A percentile compares a stretch with the other conserved stretches of the same genome.
phyloP scores from a whole-genome alignment of 163 green algal genomes.

The Scenedesmus sp. region DNA sequence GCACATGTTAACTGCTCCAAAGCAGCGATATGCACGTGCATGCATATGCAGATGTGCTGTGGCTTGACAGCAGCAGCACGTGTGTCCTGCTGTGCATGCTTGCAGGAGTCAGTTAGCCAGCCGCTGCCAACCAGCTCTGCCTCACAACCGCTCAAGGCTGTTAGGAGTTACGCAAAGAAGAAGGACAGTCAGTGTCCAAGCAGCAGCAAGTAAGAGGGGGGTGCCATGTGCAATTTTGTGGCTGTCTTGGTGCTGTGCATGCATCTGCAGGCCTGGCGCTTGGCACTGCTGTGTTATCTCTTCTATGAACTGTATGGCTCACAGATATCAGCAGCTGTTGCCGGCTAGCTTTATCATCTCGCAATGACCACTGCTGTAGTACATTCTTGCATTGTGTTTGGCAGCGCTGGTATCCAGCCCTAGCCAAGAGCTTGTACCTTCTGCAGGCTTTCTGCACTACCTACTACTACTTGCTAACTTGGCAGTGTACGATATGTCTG shows the following conservation, averaged over 20 bases:
- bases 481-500: too few species aligned
- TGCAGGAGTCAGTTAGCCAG: slow-evolving; percentile 1
- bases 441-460: not conserved
- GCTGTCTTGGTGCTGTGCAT: not conserved
- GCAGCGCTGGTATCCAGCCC: too few species aligned
- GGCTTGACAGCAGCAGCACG: not conserved
- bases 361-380: too few species aligned
- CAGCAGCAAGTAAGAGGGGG: not conserved
- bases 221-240: too few species aligned
- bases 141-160: not conserved
- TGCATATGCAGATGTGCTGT: not conserved
- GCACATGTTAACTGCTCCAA: not conserved
- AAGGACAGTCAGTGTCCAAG: not conserved
- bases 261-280: not conserved
- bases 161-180: not conserved
- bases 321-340: too few species aligned
- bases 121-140: not conserved
- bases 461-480: not conserved
- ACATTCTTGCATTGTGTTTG: too few species aligned
- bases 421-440: too few species aligned
- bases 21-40: not conserved
- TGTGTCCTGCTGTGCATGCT: not conserved
- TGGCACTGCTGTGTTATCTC: too few species aligned
- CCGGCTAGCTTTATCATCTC: too few species aligned
- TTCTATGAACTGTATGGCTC: too few species aligned